Conservation (phyloP, 2,329 filamentous ascomycete genomes). For the Ceratocystis ficicola region DNA sequence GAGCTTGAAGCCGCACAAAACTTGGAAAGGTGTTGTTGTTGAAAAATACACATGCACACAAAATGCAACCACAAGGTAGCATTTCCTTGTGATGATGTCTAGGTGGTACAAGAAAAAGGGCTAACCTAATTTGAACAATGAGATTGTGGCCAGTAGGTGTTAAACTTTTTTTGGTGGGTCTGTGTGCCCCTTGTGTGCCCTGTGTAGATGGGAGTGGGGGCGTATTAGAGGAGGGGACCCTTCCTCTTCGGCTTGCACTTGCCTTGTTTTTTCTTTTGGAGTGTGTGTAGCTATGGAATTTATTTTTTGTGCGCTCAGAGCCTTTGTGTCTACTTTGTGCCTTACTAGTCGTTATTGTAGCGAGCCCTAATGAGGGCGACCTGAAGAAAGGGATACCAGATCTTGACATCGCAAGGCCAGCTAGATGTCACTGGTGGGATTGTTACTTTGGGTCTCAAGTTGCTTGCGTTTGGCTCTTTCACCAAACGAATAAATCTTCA, state of each 20-base stretch:
- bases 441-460: neutral
- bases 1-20: neutral
- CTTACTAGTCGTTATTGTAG: too few relatives aligned
- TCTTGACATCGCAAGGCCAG: neutral
- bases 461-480: neutral
- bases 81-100: neutral
- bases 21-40: too few relatives aligned
- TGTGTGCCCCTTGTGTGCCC: neutral
- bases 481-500: neutral
- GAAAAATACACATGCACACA: neutral
- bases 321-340: neutral
- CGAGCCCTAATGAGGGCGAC: too few relatives aligned
- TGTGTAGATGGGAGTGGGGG: neutral
- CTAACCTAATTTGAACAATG: neutral
- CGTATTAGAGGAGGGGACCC: neutral
- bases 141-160: neutral
- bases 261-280: neutral
- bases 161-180: constrained; percentile 5
- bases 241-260: neutral
- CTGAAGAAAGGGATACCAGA: too few relatives aligned
- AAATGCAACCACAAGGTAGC: neutral
- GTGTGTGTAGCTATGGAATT: neutral
- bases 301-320: neutral
- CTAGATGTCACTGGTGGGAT: neutral
- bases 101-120: neutral